Base-by-base conservation (phyloP, 352 stramenopile species). In the Aphanomyces invadans region DNA sequence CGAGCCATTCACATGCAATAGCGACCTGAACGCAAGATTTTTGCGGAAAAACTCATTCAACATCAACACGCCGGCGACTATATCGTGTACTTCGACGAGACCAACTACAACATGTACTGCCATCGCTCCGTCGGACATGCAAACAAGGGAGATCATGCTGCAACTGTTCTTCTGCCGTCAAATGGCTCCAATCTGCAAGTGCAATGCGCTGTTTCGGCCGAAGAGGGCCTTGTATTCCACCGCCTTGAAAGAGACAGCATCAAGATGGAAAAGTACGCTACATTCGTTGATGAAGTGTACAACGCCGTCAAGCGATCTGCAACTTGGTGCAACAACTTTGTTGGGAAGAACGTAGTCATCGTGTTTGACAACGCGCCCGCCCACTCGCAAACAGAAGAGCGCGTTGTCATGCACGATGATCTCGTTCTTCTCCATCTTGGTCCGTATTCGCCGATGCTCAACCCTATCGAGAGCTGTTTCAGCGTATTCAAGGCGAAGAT, bases 261-360 rank as follows among this genome's bases (percentile, higher is more conserved):
- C 25, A 69, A 69, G 33, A 68, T 75, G 66, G 12, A 64, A 31
- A 19, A 38, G 2, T 71, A 73, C 52, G 67, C 62, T 3, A 62
- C 45, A n/a, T 71, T 69, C 23, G 52, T 71, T 1, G 57, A 69
- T 4, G 44, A 23, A 3, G n/a, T 68, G 3, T 71, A 70, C 53
- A 0, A 64, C 0, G 23, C 25, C 0, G 48, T 62, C 44, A 68
- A 70, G 46, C 45, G 23, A 2, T 70, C 57, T 3, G 52, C 39
- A 15, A n/a, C 39, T n/a, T 48, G 39, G 39, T n/a, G 17, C 1
- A n/a, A 15, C 1, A 48, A 48, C n/a, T 48, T 48, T 48, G 39
- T n/a, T n/a, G 65, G 44, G 25, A 76, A 74, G 57, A 71, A 75
- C 32, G 65, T 75, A 3, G 54, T 70, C 4, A 29, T 71, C 12